phyloP scores from a whole-genome alignment of 371 early-diverging fungal genomes.

The Mucor piriformis region DNA sequence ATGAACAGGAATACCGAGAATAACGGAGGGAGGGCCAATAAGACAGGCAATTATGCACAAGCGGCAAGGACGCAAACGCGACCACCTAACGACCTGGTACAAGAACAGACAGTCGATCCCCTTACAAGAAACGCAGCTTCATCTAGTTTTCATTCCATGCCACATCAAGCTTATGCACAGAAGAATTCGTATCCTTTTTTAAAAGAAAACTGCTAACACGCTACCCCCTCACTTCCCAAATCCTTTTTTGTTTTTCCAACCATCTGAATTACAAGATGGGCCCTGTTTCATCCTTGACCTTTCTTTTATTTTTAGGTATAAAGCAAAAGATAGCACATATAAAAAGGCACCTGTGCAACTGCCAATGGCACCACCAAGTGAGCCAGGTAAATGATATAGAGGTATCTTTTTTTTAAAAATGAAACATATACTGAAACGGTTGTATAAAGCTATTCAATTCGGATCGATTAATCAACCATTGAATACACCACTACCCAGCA shows the following conservation, averaged over 20 bases:
- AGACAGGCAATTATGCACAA: slow-evolving; percentile 23
- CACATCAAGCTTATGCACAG: background rate
- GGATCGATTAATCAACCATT: slow-evolving; percentile 51
- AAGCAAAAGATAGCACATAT: slow-evolving; percentile 18
- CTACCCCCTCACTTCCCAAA: background rate
- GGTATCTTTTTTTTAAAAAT: background rate
- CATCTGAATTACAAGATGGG: too few relatives aligned
- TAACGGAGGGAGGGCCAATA: slow-evolving; percentile 1
- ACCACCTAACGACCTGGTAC: background rate
- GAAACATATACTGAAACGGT: background rate
- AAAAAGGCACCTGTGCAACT: slow-evolving; percentile 43
- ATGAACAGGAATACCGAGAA: slow-evolving; percentile 23
- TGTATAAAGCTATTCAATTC: slow-evolving; percentile 51
- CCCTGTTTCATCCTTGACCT: background rate
- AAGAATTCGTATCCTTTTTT: slow-evolving; percentile 15
- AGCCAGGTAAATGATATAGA: slow-evolving; percentile 30
- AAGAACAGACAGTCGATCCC: background rate
- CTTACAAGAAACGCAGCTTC: background rate
- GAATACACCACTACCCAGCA: slow-evolving; percentile 7
- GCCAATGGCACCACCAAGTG: slow-evolving; percentile 45
- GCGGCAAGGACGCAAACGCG: slow-evolving; percentile 19
- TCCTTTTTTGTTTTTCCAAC: background rate
- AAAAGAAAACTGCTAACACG: background rate
- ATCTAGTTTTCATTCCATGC: slow-evolving; percentile 1
- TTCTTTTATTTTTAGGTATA: slow-evolving; percentile 1